Conservation (phyloP, 305 asterid species). For the Solanum aculeatissimum region DNA sequence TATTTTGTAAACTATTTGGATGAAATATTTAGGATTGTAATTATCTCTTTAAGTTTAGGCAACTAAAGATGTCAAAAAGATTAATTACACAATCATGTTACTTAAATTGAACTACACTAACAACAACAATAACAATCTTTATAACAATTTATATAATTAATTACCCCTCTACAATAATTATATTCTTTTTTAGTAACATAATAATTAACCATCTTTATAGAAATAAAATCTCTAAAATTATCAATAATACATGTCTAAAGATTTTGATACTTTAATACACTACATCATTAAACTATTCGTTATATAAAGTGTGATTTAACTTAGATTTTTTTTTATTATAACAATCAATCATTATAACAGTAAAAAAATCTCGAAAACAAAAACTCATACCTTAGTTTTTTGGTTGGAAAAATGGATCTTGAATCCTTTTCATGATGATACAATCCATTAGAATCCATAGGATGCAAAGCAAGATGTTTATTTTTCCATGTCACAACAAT, state of each 20-base stretch:
- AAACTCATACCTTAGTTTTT: constrained; percentile 25
- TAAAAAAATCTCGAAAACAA: not conserved
- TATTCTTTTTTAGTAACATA: not conserved
- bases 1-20: not conserved
- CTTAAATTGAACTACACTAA: not conserved
- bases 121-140: not conserved
- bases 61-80: not conserved
- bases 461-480: constrained; percentile 18
- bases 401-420: constrained; percentile 20
- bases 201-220: not conserved
- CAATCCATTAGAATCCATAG: constrained; percentile 1
- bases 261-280: not conserved
- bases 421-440: constrained; percentile 13
- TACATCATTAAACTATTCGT: not conserved
- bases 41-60: not conserved
- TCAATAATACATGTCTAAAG: not conserved
- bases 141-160: not conserved
- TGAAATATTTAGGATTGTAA: not conserved
- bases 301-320: too few relatives aligned
- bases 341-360: not conserved
- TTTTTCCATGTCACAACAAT: constrained; percentile 39
- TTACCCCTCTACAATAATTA: not conserved
- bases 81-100: not conserved
- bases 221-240: not conserved
- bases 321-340: not conserved